Percentiles rank a stretch among this genome's conserved stretches.
Evolutionary conservation across 1,284 basidiomycete genomes (phyloP).

Genomic region (Ustilago cynodontis): DNA sequence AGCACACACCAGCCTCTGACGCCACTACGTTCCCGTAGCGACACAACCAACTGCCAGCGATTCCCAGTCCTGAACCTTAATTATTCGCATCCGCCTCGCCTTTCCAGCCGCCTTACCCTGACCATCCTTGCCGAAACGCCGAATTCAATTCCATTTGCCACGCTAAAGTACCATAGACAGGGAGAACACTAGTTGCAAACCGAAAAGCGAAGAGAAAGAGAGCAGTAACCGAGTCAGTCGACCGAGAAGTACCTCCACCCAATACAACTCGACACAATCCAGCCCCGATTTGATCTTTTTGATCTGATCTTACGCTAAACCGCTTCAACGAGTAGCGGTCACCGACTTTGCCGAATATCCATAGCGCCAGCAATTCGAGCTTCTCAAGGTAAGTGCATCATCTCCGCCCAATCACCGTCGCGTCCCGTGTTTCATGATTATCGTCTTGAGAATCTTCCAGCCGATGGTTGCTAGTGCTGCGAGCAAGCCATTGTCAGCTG

Average conservation of each 20-base stretch:
- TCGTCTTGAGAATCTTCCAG: background rate
- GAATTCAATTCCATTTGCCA: background rate
- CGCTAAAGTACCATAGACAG: background rate
- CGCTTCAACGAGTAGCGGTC: background rate
- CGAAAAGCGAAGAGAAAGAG: conserved; percentile 11
- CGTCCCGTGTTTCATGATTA: conserved; percentile 5
- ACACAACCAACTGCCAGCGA: background rate
- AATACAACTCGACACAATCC: background rate
- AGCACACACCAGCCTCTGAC: background rate
- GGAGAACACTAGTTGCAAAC: background rate
- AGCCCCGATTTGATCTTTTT: background rate
- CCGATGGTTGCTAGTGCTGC: background rate
- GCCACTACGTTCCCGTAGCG: background rate
- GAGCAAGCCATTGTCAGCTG: conserved; percentile 1
- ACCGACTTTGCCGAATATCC: background rate
- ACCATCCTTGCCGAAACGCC: background rate
- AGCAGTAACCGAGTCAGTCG: conserved; percentile 4
- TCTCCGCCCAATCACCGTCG: background rate
- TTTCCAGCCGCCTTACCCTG: conserved; percentile 5
- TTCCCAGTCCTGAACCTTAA: background rate
- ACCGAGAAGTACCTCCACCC: background rate
- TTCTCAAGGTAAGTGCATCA: conserved; percentile 4
- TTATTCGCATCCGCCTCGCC: background rate
- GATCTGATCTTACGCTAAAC: background rate
- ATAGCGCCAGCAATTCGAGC: background rate